A percentile compares a stretch with the other conserved stretches of the same genome.
Conservation (phyloP, 192 early-diverging fungal genomes). For the Radiomyces spectabilis region DNA sequence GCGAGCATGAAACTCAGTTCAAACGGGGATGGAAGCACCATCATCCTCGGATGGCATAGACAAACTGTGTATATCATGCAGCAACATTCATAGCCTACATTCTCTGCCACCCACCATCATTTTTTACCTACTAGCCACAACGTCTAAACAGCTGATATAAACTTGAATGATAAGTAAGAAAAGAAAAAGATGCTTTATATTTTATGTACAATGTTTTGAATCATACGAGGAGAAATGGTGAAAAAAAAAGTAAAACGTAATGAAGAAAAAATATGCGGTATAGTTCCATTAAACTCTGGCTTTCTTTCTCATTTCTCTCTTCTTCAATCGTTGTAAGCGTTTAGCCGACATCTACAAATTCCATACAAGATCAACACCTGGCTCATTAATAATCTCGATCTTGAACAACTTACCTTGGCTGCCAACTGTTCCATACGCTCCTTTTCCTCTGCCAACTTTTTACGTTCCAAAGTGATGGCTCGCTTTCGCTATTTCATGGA, state of each 20-base stretch:
- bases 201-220: background rate
- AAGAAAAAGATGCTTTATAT: background rate
- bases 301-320: background rate
- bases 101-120: too few relatives aligned
- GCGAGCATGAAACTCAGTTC: too few relatives aligned
- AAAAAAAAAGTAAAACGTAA: background rate
- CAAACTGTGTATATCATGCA: too few relatives aligned
- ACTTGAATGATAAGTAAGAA: background rate
- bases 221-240: background rate
- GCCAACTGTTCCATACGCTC: conserved; percentile 41
- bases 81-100: too few relatives aligned
- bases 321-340: background rate
- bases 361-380: background rate
- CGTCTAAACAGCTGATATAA: too few relatives aligned
- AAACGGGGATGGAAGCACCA: too few relatives aligned
- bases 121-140: background rate
- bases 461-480: conserved; percentile 29
- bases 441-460: conserved; percentile 38
- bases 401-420: conserved; percentile 20
- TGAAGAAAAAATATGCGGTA: background rate
- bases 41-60: too few relatives aligned
- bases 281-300: background rate
- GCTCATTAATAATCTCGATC: background rate
- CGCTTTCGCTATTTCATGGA: conserved; percentile 15
- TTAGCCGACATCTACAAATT: background rate